phyloP scores from a whole-genome alignment of 306 rosid species.

The Lathyrus oleraceus region DNA sequence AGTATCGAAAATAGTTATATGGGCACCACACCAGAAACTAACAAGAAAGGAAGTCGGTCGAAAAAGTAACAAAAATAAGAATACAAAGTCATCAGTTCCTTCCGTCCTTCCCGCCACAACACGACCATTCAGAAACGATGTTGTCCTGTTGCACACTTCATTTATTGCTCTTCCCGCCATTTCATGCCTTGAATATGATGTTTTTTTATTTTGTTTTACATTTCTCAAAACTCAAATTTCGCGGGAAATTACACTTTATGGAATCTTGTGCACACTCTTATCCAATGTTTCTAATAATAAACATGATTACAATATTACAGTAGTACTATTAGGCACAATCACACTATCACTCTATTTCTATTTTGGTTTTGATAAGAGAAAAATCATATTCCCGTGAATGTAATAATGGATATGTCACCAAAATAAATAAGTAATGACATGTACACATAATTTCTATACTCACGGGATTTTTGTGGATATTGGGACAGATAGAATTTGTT shows the following conservation, averaged over 20 bases:
- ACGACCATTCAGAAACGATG: neutral
- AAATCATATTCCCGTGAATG: neutral
- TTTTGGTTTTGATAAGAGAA: neutral
- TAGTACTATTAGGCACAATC: no score
- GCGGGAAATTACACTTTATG: neutral
- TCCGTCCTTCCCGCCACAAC: no score
- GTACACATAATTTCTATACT: conserved; percentile 2
- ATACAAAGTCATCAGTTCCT: no score
- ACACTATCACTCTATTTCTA: no score
- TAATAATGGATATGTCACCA: neutral
- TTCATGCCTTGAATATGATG: conserved; percentile 5
- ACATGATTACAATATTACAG: no score
- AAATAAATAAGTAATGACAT: neutral
- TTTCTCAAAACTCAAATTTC: neutral
- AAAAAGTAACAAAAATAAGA: no score
- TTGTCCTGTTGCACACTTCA: neutral
- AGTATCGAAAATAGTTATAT: no score
- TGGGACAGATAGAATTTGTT: conserved; percentile 20
- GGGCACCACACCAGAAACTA: no score
- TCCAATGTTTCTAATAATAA: neutral
- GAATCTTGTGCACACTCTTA: neutral
- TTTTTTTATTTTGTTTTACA: neutral
- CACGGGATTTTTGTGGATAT: conserved; percentile 38
- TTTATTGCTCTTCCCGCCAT: conserved; percentile 30
- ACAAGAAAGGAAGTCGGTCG: no score